Evolutionary conservation across 2,329 filamentous ascomycete species (phyloP).

Genomic region (Aotearoamyces nothofagi): DNA sequence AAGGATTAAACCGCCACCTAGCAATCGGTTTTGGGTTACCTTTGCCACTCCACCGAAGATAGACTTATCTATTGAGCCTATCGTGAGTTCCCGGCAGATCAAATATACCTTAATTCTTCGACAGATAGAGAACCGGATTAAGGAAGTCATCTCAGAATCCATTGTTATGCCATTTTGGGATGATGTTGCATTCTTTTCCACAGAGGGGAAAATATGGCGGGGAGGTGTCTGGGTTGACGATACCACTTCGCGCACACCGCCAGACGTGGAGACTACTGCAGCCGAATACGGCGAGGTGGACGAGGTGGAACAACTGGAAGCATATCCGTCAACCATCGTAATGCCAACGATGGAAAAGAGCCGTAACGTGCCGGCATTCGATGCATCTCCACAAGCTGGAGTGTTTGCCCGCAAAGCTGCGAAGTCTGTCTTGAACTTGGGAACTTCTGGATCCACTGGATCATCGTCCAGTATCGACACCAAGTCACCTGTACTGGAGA

Average conservation of each 20-base stretch:
- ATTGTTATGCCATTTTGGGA: slow-evolving; percentile 93
- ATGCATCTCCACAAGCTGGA: slow-evolving; percentile 24
- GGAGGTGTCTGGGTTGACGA: slow-evolving; percentile 67
- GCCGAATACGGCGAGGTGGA: slow-evolving; percentile 31
- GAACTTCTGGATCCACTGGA: slow-evolving; percentile 19
- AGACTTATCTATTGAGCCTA: slow-evolving; percentile 86
- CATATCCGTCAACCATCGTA: slow-evolving; percentile 20
- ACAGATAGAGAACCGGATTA: slow-evolving; percentile 88
- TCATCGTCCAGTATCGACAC: slow-evolving; percentile 34
- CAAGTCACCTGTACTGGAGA: slow-evolving; percentile 24
- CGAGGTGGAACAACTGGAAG: slow-evolving; percentile 19
- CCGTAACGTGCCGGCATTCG: slow-evolving; percentile 30
- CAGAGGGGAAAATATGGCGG: slow-evolving; percentile 59
- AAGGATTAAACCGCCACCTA: slow-evolving; percentile 86
- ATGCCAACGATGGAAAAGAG: slow-evolving; percentile 38
- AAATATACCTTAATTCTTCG: slow-evolving; percentile 85
- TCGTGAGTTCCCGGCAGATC: slow-evolving; percentile 89
- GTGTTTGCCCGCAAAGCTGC: slow-evolving; percentile 33
- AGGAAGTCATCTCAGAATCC: slow-evolving; percentile 86
- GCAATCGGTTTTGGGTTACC: slow-evolving; percentile 89
- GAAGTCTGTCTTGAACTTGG: slow-evolving; percentile 14
- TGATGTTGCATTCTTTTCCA: slow-evolving; percentile 81
- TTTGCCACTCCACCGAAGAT: slow-evolving; percentile 92
- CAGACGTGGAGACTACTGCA: slow-evolving; percentile 22
- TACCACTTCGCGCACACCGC: slow-evolving; percentile 25